These are phyloP conservation scores for Fagopyrum esculentum DNA, from an alignment of 148 eudicot species.

Conservation along the genomic window DNA sequence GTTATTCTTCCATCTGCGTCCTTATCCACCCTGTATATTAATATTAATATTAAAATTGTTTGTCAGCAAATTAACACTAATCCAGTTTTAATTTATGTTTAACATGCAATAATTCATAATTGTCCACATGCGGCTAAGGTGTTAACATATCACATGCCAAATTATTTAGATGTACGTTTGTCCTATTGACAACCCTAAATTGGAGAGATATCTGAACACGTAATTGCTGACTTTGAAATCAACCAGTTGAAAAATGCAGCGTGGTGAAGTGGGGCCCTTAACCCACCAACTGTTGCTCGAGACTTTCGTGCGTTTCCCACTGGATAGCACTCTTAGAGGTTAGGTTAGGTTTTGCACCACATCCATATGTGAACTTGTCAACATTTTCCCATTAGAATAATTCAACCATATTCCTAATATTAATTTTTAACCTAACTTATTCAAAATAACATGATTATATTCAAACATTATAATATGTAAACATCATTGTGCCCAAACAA, in stretches of 20 bases:
- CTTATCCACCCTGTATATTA: constrained; percentile 39
- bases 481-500: too few relatives aligned
- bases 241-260: too few relatives aligned
- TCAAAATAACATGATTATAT: not conserved
- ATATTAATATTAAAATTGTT: not conserved
- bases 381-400: not conserved
- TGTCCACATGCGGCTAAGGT: not conserved
- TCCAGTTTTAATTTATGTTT: not conserved
- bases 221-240: constrained; percentile 7
- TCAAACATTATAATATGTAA: not conserved
- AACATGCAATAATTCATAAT: not conserved
- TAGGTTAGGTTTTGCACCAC: constrained; percentile 5
- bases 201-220: not conserved
- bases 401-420: not conserved
- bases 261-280: not conserved
- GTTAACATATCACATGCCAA: not conserved
- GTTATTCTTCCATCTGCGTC: constrained; percentile 46
- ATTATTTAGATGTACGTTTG: too few relatives aligned
- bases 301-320: not conserved
- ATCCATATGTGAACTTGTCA: not conserved
- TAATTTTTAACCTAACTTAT: not conserved
- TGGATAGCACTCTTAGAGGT: not conserved
- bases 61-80: not conserved
- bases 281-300: not conserved
- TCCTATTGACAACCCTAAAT: not conserved